A percentile compares a stretch with the other conserved stretches of the same genome.
Conservation (phyloP, 805 yeast genomes). For the Ogataea chonburiensis region DNA sequence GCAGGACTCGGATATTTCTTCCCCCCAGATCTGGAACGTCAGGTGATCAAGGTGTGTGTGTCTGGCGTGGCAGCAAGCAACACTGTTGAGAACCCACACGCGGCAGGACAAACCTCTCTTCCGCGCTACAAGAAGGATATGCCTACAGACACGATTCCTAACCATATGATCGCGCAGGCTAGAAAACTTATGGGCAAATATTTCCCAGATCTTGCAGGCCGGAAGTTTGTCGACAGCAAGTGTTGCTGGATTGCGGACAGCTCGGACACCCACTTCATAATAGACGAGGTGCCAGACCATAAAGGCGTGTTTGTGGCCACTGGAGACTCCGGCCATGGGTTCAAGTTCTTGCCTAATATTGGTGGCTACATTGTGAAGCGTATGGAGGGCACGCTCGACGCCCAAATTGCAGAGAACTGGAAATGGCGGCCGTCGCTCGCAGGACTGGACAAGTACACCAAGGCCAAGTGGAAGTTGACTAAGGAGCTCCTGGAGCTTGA, state of each 20-base stretch:
- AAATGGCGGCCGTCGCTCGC: constrained; percentile 30
- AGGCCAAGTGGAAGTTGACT: constrained; percentile 18
- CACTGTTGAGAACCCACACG: constrained; percentile 22
- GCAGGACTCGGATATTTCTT: constrained; percentile 47
- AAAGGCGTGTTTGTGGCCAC: constrained; percentile 39
- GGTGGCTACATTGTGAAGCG: constrained; percentile 40
- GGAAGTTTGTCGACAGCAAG: constrained; percentile 34
- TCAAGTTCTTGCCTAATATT: constrained; percentile 45
- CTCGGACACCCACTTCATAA: constrained; percentile 39
- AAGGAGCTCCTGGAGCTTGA: constrained; percentile 12
- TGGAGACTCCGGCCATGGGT: constrained; percentile 51
- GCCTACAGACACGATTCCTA: constrained; percentile 40
- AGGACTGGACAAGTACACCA: constrained; percentile 5
- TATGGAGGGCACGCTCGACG: constrained; percentile 31
- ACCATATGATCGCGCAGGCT: constrained; percentile 29
- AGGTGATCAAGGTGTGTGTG: constrained; percentile 39
- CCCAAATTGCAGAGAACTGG: constrained; percentile 31
- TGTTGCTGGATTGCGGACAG: constrained; percentile 44
- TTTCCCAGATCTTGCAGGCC: constrained; percentile 40
- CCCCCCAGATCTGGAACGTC: constrained; percentile 45
- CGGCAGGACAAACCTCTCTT: constrained; percentile 27
- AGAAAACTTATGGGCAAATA: constrained; percentile 32
- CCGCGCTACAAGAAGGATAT: constrained; percentile 38
- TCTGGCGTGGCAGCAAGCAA: constrained; percentile 36
- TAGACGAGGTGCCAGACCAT: constrained; percentile 38